Evolutionary conservation across 352 stramenopile genomes (phyloP).

Genomic region (Plasmopara viticola): DNA sequence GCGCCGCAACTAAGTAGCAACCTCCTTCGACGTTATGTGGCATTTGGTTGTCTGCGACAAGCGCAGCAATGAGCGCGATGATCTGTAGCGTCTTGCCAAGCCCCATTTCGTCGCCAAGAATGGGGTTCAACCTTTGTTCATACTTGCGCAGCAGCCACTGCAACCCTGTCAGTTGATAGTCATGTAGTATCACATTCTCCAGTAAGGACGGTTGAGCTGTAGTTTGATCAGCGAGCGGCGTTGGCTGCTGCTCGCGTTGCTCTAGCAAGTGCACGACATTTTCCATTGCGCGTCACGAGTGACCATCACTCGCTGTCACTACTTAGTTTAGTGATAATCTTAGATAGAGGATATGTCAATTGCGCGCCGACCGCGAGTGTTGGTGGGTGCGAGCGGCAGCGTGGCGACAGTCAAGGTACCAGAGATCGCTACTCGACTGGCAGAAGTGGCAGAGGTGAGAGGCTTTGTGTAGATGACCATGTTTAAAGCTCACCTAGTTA

Average conservation of each 20-base stretch:
- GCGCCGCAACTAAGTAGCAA: conserved; percentile 55
- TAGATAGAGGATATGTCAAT: conserved; percentile 3
- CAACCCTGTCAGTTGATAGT: conserved; percentile 63
- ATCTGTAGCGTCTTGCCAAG: conserved; percentile 79
- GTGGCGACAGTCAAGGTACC: conserved; percentile 86
- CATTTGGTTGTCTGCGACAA: conserved; percentile 21
- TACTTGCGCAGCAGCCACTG: conserved; percentile 60
- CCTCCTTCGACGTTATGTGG: conserved; percentile 4
- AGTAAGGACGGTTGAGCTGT: conserved; percentile 31
- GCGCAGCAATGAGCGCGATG: conserved; percentile 57
- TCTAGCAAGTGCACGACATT: conserved; percentile 34
- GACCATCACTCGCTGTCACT: neutral
- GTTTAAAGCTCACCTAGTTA: neutral
- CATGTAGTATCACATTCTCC: conserved; percentile 54
- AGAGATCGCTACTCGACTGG: conserved; percentile 63
- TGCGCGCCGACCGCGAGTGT: conserved; percentile 35
- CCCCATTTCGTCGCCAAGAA: conserved; percentile 81
- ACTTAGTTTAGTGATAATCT: conserved; percentile 6
- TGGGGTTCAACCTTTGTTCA: conserved; percentile 57
- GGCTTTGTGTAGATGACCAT: neutral
- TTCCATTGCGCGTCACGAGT: conserved; percentile 30
- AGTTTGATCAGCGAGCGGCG: conserved; percentile 13
- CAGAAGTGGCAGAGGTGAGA: conserved; percentile 48
- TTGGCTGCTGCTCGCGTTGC: conserved; percentile 22
- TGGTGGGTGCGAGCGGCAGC: conserved; percentile 78